These are phyloP conservation scores for Penicillium sp. DNA, from an alignment of 2,329 filamentous ascomycete species.

Conservation along the genomic window DNA sequence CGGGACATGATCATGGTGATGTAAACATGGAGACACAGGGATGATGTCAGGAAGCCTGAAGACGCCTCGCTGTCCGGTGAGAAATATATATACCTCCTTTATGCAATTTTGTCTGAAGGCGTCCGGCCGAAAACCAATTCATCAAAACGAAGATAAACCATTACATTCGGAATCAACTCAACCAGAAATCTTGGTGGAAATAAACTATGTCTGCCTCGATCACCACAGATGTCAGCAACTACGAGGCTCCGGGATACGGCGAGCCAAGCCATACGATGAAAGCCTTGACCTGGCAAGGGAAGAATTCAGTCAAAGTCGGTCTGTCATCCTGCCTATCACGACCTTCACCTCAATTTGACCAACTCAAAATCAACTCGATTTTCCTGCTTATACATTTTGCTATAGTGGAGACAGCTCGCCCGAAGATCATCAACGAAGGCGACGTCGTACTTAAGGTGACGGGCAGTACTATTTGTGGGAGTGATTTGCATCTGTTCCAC, in stretches of 20 bases:
- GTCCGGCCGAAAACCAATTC: not conserved
- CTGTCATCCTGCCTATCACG: conserved; percentile 8
- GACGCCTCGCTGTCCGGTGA: not conserved
- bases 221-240: conserved; percentile 70
- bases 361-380: not conserved
- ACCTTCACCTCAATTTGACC: not conserved
- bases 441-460: conserved; percentile 83
- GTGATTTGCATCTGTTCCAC: conserved; percentile 56
- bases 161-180: not conserved
- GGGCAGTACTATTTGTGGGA: conserved; percentile 63
- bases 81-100: not conserved
- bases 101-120: not conserved
- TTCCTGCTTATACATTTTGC: not conserved
- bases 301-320: conserved; percentile 73
- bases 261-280: conserved; percentile 44
- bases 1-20: not conserved
- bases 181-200: not conserved
- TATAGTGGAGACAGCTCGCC: conserved; percentile 65
- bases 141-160: not conserved
- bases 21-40: not conserved
- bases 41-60: not conserved
- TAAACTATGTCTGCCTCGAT: conserved; percentile 48
- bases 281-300: conserved; percentile 84
- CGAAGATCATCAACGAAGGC: conserved; percentile 66
- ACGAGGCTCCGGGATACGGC: conserved; percentile 54